Evolutionary conservation across 371 early-diverging fungal species (phyloP).

Genomic region (Blyttiomyces sp.): DNA sequence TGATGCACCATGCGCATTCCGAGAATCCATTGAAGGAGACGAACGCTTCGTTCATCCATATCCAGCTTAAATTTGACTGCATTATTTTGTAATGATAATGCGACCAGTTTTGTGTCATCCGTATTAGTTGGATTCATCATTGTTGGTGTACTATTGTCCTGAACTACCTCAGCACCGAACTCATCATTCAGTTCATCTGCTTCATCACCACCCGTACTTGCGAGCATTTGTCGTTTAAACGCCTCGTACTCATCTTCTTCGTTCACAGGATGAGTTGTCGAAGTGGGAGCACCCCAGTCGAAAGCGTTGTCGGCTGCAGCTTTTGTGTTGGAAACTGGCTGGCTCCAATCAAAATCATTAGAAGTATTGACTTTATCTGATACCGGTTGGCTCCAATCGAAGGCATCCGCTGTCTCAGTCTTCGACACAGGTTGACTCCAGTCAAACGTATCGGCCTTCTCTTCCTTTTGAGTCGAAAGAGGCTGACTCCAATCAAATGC

Average conservation of each 20-base stretch:
- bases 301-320: no score
- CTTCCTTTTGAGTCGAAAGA: conserved; percentile 1
- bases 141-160: background rate
- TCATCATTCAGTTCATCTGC: conserved; percentile 12
- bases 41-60: conserved; percentile 17
- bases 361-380: no score
- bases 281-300: conserved; percentile 26
- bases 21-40: conserved; percentile 34
- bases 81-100: background rate
- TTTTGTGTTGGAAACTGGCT: no score
- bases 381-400: no score
- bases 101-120: no score
- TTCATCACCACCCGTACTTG: conserved; percentile 12
- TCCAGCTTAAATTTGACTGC: background rate
- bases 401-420: background rate
- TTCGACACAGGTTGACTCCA: conserved; percentile 36
- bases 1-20: conserved; percentile 38
- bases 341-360: no score
- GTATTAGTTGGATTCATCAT: background rate
- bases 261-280: background rate
- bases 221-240: conserved; percentile 31
- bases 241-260: conserved; percentile 42
- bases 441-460: conserved; percentile 13
- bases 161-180: background rate
- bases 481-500: conserved; percentile 40